phyloP scores from a whole-genome alignment of 352 stramenopile species.

The Pseudoperonospora humuli region DNA sequence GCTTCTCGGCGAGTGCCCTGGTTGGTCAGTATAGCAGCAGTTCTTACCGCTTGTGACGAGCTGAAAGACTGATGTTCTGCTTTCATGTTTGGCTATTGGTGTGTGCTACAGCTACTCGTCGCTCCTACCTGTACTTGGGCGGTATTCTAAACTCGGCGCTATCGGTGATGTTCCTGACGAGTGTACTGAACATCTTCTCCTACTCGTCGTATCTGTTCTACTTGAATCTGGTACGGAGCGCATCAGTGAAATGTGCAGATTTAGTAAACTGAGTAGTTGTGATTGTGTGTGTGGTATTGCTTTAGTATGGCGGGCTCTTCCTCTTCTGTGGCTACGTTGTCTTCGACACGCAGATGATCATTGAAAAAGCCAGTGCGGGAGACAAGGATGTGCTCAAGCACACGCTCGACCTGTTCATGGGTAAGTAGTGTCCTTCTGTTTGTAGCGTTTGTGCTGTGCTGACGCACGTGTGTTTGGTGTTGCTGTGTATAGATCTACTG shows the following conservation, averaged over 20 bases:
- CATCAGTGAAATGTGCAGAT: neutral
- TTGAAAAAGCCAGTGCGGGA: conserved; percentile 75
- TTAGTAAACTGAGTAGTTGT: neutral
- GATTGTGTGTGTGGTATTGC: neutral
- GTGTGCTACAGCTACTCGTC: conserved; percentile 53
- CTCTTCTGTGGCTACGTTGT: conserved; percentile 87
- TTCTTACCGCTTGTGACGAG: neutral
- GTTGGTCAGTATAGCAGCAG: conserved; percentile 30
- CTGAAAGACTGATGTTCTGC: neutral
- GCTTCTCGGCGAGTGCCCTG: conserved; percentile 77
- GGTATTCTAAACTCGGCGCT: conserved; percentile 64
- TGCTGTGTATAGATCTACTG: conserved; percentile 52
- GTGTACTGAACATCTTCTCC: conserved; percentile 57
- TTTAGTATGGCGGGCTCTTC: conserved; percentile 72
- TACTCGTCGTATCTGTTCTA: conserved; percentile 50
- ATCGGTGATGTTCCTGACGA: conserved; percentile 41
- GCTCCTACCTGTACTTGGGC: conserved; percentile 80
- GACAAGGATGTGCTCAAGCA: conserved; percentile 82
- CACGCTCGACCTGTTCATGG: conserved; percentile 81
- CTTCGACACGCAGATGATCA: conserved; percentile 89
- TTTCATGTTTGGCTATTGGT: neutral
- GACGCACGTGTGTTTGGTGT: neutral
- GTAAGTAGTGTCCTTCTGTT: conserved; percentile 21
- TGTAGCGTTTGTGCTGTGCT: neutral
- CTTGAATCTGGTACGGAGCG: conserved; percentile 41